Evolutionary conservation across 1,284 basidiomycete species (phyloP).

Genomic region (Ustilago hordei): DNA sequence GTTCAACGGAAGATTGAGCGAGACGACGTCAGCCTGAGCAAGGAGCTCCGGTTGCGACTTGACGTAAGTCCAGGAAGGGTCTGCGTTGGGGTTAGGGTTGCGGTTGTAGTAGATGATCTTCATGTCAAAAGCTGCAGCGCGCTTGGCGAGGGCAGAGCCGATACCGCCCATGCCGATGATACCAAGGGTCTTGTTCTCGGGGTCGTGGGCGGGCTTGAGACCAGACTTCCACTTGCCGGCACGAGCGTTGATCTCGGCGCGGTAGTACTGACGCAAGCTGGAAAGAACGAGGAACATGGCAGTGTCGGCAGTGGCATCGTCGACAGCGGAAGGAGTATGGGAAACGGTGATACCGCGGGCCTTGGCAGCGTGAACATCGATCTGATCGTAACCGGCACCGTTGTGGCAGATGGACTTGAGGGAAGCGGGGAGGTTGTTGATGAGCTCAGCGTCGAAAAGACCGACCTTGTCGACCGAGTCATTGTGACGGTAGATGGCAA

Average conservation of each 20-base stretch:
- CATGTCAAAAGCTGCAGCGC: conserved; percentile 63
- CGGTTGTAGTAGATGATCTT: conserved; percentile 66
- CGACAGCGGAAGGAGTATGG: conserved; percentile 63
- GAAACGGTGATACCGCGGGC: conserved; percentile 56
- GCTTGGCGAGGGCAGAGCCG: conserved; percentile 60
- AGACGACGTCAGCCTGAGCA: conserved; percentile 70
- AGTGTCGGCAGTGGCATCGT: conserved; percentile 64
- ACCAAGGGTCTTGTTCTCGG: conserved; percentile 58
- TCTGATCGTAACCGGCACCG: conserved; percentile 66
- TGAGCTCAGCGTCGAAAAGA: conserved; percentile 59
- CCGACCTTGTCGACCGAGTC: conserved; percentile 63
- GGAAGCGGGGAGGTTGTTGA: conserved; percentile 47
- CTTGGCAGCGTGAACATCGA: conserved; percentile 60
- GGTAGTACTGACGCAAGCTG: conserved; percentile 59
- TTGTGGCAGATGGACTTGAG: conserved; percentile 65
- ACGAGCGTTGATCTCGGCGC: conserved; percentile 54
- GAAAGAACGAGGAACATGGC: conserved; percentile 65
- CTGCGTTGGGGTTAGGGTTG: conserved; percentile 48
- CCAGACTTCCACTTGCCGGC: conserved; percentile 57
- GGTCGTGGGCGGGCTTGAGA: conserved; percentile 56
- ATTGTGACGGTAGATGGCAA: conserved; percentile 85
- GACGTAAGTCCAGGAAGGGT: conserved; percentile 45
- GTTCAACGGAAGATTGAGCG: conserved; percentile 72
- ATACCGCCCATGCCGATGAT: conserved; percentile 66
- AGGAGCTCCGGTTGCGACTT: conserved; percentile 70